Evolutionary conservation across 768 basidiomycete genomes (phyloP).

Genomic region (Suillus hirtellus): DNA sequence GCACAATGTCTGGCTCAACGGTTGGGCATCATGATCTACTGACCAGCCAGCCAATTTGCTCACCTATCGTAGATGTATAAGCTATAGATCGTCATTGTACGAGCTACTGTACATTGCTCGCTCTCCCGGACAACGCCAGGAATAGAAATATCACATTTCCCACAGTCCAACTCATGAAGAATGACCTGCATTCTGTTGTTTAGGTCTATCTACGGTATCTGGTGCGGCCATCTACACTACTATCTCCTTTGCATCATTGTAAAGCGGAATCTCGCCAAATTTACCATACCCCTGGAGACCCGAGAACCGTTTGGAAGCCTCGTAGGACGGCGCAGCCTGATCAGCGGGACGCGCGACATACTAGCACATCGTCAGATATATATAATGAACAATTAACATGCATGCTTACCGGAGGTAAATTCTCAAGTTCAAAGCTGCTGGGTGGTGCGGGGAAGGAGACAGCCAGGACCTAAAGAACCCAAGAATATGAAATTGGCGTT

Average conservation of each 20-base stretch:
- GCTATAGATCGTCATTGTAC: slow-evolving; percentile 81
- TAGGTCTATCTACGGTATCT: background rate
- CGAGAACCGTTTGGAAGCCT: slow-evolving; percentile 30
- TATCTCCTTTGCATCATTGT: slow-evolving; percentile 36
- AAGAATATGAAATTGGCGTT: background rate
- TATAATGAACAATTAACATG: background rate
- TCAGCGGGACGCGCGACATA: slow-evolving; percentile 43
- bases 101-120: background rate
- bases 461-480: slow-evolving; percentile 34
- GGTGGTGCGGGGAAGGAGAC: slow-evolving; percentile 38
- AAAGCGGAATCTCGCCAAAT: slow-evolving; percentile 44
- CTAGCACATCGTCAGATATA: slow-evolving; percentile 19
- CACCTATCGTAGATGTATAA: slow-evolving; percentile 93
- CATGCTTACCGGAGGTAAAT: slow-evolving; percentile 43
- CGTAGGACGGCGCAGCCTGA: slow-evolving; percentile 30
- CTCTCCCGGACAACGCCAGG: no score
- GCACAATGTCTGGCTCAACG: slow-evolving; percentile 69
- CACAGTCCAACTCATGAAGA: background rate
- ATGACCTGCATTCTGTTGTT: slow-evolving; percentile 6
- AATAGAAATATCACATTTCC: background rate
- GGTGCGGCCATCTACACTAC: slow-evolving; percentile 8
- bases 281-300: slow-evolving; percentile 28
- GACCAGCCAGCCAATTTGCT: slow-evolving; percentile 23
- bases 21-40: slow-evolving; percentile 11
- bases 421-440: slow-evolving; percentile 42